Evolutionary conservation across 1,284 basidiomycete species (phyloP).

Genomic region (Ceratobasidium theobromae): DNA sequence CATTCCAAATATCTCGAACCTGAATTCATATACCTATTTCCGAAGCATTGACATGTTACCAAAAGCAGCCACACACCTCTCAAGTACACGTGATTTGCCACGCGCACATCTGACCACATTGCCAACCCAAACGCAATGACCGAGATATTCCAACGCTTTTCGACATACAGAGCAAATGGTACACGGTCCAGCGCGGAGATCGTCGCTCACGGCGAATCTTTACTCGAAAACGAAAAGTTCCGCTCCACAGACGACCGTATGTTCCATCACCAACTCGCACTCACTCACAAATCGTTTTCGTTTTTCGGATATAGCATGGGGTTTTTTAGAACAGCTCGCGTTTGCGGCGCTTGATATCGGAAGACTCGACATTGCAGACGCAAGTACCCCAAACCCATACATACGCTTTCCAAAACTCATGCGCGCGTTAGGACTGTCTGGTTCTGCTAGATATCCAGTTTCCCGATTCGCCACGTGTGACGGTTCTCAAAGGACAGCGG

Average conservation of each 20-base stretch:
- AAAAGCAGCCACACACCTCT: too few relatives aligned
- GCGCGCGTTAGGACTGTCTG: slow-evolving; percentile 59
- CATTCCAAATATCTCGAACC: too few relatives aligned
- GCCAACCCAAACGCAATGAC: slow-evolving; percentile 2
- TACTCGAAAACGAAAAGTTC: slow-evolving; percentile 56
- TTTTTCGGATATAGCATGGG: slow-evolving; percentile 61
- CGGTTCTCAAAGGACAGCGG: slow-evolving; percentile 80
- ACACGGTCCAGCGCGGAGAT: slow-evolving; percentile 69
- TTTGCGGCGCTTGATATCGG: slow-evolving; percentile 86
- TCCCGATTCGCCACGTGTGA: slow-evolving; percentile 78
- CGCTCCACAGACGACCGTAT: slow-evolving; percentile 65
- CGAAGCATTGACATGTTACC: too few relatives aligned
- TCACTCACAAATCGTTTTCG: neutral
- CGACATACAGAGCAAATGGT: slow-evolving; percentile 67
- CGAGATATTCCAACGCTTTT: slow-evolving; percentile 56
- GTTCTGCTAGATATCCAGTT: slow-evolving; percentile 70
- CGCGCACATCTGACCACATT: slow-evolving; percentile 13
- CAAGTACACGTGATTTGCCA: slow-evolving; percentile 20
- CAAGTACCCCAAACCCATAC: slow-evolving; percentile 48
- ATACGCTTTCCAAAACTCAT: slow-evolving; percentile 2
- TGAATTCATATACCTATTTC: too few relatives aligned
- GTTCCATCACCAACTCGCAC: slow-evolving; percentile 1
- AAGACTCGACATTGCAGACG: slow-evolving; percentile 76
- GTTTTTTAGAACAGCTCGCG: slow-evolving; percentile 84
- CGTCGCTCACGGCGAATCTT: slow-evolving; percentile 59